Evolutionary conservation across 495 filamentous ascomycete genomes (phyloP), one percentile per base, ranked within the genome.

Genomic region (Cercophora sp.): DNA sequence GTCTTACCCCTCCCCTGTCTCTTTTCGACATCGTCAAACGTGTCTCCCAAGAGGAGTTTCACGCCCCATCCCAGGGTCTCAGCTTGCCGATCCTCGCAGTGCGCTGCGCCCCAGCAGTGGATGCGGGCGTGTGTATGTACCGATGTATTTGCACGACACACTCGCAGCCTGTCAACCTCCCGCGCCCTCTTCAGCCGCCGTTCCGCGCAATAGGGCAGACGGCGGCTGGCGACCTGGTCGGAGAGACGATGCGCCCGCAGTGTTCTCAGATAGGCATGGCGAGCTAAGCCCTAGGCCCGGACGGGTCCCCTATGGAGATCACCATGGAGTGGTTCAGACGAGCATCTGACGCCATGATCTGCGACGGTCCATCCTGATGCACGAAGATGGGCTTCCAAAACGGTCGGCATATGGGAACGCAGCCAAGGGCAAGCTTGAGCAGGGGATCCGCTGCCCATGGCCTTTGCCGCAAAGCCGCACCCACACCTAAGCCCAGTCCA

Each of bases 291-390:
- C 60, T 55, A 37, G 51, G 52, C 52, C 52, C 27, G 37, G 59
- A 42, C 48, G n/a, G 31, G 41, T 54, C 54, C 66, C 62, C 58
- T 65, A 59, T 54, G 64, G 59, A 64, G 61, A 69, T 68, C 60
- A 16, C 26, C 26, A 56, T 55, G 54, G 29, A 52, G 57, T 62
- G 63, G 55, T 69, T 64, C 59, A 66, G 66, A 66, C 64, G 64
- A 64, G 56, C 57, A 57, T 66, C 60, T 67, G 60, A 68, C 66
- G 68, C 66, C 65, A 69, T 68, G 66, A 67, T 67, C 60, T 64
- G 55, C 62, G 46, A 60, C 62, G 58, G 55, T 40, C 58, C 59
- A 64, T 64, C 62, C 61, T 67, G 59, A 66, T 53, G 65, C 67
- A 55, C 52, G 48, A 42, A 56, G 51, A 52, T 57, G n/a, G 46